Base-by-base conservation (phyloP, 2,329 filamentous ascomycete genomes). In the Cladophialophora yegresii region DNA sequence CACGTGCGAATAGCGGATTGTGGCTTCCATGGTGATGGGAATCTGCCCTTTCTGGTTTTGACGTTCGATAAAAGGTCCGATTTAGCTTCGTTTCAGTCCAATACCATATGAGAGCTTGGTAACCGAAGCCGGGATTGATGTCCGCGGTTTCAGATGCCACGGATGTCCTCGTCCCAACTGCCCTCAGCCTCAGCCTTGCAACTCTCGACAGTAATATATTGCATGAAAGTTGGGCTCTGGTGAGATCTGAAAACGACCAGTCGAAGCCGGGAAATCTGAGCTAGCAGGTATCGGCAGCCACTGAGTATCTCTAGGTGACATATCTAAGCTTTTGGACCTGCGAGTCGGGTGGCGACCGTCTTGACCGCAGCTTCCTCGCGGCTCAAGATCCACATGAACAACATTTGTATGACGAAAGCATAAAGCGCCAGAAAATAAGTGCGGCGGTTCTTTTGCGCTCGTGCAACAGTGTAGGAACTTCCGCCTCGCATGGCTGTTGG, bases 351-450 rank as follows among this genome's bases (percentile, higher is more conserved):
- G 26, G 66, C 67, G 12, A 71, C 67, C 2, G 70, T 72, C n/a
- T 72, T 70, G 50, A 74, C 68, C 30, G 76, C 72, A 2, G 78
- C 77, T n/a, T 80, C 79, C 71, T 84, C 79, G 26, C 83, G 79
- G 68, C 79, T 89, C 67, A 91, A 77, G 73, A 87, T 83, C 88
- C 93, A 95, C 93, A 98, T 99, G 77, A 98, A 96, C 62, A 93
- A 81, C 71, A 98, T 85, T 80, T 99, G 95, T 62, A 98, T 89
- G 61, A 96, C 82, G 77, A 98, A 99, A 51, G 93, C 93, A 79
- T 99, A 97, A 71, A 93, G 84, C 77, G 96, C 96, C 70, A 97
- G 83, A 74, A 96, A 96, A 77, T 96, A 92, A 1, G 92, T 96
- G 68, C 93, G 84, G 75, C 92, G 87, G 77, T 90, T 95, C 74